Conservation (phyloP, 768 basidiomycete species). For the Lentinula raphanica region DNA sequence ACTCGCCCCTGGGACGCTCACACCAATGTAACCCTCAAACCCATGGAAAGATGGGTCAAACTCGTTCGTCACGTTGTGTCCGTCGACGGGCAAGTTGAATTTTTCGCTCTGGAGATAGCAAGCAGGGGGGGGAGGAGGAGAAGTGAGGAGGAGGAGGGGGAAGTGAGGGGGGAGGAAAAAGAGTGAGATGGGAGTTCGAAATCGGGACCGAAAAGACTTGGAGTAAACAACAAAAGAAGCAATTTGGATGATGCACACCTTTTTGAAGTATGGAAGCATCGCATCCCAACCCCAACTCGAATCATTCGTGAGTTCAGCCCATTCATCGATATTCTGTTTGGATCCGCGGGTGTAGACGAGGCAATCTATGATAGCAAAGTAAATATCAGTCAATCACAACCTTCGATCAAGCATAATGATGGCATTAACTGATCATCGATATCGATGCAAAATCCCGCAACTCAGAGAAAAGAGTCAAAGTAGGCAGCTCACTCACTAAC, state of each 20-base stretch:
- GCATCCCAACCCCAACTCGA: conserved; percentile 18
- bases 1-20: conserved; percentile 23
- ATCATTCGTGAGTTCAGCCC: conserved; percentile 14
- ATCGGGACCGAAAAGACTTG: too few species aligned
- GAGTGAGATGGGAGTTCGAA: too few species aligned
- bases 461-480: neutral
- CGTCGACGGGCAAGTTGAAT: conserved; percentile 16
- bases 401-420: too few species aligned
- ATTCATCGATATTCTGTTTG: conserved; percentile 15
- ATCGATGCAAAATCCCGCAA: too few species aligned
- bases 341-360: conserved; percentile 18
- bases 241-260: too few species aligned
- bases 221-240: too few species aligned
- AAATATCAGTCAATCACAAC: too few species aligned
- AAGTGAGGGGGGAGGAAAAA: too few species aligned
- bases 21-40: conserved; percentile 20
- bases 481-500: conserved; percentile 11
- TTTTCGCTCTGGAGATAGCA: conserved; percentile 16
- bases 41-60: conserved; percentile 22
- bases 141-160: too few species aligned
- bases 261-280: conserved; percentile 14
- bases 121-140: neutral
- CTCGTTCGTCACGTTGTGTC: conserved; percentile 17
- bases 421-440: too few species aligned
- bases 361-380: conserved; percentile 7